These are phyloP conservation scores for Aspergillus biplanus DNA, from an alignment of 495 filamentous ascomycete genomes.

Conservation along the genomic window DNA sequence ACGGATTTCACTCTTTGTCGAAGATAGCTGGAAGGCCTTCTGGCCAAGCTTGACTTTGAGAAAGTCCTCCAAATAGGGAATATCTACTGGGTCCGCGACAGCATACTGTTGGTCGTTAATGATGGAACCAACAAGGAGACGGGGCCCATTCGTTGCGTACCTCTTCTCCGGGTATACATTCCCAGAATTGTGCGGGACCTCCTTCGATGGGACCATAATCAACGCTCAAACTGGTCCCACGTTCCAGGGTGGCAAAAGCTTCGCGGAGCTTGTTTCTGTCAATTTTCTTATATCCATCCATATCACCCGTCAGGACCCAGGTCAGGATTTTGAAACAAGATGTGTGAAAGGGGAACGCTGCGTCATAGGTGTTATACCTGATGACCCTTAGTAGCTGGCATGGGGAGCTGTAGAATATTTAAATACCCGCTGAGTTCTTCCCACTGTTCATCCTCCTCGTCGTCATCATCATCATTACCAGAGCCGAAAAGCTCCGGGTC, in stretches of 20 bases:
- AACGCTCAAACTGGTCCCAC: background rate
- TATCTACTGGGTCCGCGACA: background rate
- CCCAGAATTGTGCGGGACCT: conserved; percentile 1
- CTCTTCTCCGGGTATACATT: background rate
- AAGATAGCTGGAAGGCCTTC: background rate
- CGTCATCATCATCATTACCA: too few species aligned
- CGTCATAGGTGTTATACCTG: conserved; percentile 1
- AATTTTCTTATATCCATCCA: background rate
- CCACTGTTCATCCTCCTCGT: too few species aligned
- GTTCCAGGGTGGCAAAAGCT: background rate
- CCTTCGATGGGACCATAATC: background rate
- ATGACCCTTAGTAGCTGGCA: background rate
- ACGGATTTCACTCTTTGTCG: background rate
- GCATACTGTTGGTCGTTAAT: background rate
- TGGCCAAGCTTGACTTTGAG: background rate
- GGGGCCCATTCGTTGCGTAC: background rate
- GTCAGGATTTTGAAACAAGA: conserved; percentile 1
- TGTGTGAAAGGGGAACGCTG: background rate
- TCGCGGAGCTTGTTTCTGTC: background rate
- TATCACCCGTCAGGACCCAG: conserved; percentile 2
- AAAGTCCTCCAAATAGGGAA: background rate
- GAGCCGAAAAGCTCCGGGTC: background rate
- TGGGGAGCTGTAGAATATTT: background rate
- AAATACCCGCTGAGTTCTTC: background rate
- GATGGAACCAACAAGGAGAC: background rate